Percentiles rank a stretch among this genome's conserved stretches.
phyloP scores from a whole-genome alignment of 305 asterid species.

The Fraxinus floribunda region DNA sequence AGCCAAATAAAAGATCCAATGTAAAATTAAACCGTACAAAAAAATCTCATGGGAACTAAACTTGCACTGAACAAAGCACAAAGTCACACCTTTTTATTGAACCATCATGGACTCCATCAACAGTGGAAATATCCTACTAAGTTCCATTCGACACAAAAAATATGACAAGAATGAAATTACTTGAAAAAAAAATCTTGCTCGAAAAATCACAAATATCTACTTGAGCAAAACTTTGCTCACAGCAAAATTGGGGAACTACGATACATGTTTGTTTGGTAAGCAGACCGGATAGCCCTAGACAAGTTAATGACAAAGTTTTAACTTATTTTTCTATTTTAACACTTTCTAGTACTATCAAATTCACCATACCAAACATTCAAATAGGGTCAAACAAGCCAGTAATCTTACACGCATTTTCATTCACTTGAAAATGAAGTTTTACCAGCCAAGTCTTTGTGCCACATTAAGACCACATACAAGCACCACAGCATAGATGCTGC shows the following conservation, averaged over 20 bases:
- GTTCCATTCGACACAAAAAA: neutral
- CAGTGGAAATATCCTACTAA: neutral
- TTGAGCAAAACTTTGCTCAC: neutral
- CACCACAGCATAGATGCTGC: slow-evolving; percentile 57
- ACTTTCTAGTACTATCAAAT: neutral
- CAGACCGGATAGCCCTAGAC: neutral
- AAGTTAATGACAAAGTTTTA: neutral
- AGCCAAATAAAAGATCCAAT: neutral
- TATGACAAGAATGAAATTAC: neutral
- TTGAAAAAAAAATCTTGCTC: neutral
- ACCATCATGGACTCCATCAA: neutral
- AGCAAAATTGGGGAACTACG: neutral
- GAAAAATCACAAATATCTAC: neutral
- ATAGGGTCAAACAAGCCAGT: neutral
- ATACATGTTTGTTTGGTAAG: neutral
- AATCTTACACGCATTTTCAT: neutral
- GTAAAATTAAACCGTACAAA: neutral
- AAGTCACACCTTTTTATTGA: neutral
- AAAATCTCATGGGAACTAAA: neutral
- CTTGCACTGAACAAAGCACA: neutral
- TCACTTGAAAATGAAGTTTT: slow-evolving; percentile 3
- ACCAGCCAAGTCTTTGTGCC: slow-evolving; percentile 42
- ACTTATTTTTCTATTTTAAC: neutral
- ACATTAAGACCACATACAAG: slow-evolving; percentile 67
- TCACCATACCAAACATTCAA: neutral